phyloP scores from a whole-genome alignment of 106 monocot genomes.

The Dioscorea zingiberensis region DNA sequence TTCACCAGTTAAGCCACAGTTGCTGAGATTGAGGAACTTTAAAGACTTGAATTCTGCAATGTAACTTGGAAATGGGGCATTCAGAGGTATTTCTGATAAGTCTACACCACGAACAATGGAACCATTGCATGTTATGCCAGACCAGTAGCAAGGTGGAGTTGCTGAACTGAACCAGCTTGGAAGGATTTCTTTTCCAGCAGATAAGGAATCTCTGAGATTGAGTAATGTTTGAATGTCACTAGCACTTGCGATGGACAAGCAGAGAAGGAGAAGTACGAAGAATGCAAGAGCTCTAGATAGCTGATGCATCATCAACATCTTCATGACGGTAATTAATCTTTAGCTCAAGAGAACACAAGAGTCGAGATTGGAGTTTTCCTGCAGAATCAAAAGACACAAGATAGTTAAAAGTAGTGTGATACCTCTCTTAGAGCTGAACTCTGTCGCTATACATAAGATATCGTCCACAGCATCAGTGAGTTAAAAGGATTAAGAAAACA shows the following conservation, averaged over 20 bases:
- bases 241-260: constrained; percentile 20
- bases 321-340: not conserved
- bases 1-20: constrained; percentile 50
- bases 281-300: constrained; percentile 6
- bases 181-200: constrained; percentile 24
- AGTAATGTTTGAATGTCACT: constrained; percentile 33
- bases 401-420: no score
- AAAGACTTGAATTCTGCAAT: constrained; percentile 48
- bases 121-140: constrained; percentile 54
- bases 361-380: no score
- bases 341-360: no score
- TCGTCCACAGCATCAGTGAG: no score
- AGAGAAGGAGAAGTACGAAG: constrained; percentile 30
- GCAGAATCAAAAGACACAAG: no score
- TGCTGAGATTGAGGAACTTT: constrained; percentile 68
- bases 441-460: no score
- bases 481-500: no score
- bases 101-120: constrained; percentile 47
- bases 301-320: not conserved
- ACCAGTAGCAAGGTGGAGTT: constrained; percentile 73
- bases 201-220: constrained; percentile 47
- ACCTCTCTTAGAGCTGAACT: no score
- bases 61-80: constrained; percentile 43
- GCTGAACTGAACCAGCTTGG: constrained; percentile 63
- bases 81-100: constrained; percentile 44